Evolutionary conservation across 306 rosid genomes (phyloP).

Genomic region (Acacia acuminata): DNA sequence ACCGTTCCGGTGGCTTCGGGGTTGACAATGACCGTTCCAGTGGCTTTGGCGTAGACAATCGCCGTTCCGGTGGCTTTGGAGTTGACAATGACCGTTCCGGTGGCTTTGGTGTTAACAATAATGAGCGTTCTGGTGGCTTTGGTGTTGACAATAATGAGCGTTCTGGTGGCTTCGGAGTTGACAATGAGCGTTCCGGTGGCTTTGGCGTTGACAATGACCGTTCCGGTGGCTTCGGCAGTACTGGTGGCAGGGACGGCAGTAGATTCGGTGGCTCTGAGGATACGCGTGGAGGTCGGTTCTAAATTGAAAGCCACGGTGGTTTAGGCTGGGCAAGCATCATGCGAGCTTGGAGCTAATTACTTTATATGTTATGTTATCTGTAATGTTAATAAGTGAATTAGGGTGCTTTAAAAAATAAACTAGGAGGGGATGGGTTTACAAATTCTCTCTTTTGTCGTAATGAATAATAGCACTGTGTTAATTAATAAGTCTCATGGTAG

Average conservation of each 20-base stretch:
- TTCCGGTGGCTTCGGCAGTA: too few relatives aligned
- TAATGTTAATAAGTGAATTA: background rate
- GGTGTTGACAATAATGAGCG: too few relatives aligned
- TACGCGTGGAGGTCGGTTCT: background rate
- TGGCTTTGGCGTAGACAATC: too few relatives aligned
- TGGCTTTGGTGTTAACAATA: too few relatives aligned
- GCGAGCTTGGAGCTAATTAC: background rate
- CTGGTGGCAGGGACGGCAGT: background rate
- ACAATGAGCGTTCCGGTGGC: too few relatives aligned
- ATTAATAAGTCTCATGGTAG: background rate
- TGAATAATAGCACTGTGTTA: background rate
- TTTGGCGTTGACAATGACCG: too few relatives aligned
- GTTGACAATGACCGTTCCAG: too few relatives aligned
- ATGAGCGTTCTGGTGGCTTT: too few relatives aligned
- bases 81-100: too few relatives aligned
- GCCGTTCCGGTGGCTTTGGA: too few relatives aligned
- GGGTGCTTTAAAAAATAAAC: background rate
- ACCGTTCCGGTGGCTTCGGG: too few relatives aligned
- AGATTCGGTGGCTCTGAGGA: background rate
- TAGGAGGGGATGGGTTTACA: background rate
- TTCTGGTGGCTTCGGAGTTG: too few relatives aligned
- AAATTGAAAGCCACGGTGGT: background rate
- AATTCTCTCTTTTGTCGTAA: background rate
- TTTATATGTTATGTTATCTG: background rate
- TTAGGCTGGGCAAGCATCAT: background rate